phyloP scores from a whole-genome alignment of 1,284 basidiomycete genomes.

The Omphalotus olearius region DNA sequence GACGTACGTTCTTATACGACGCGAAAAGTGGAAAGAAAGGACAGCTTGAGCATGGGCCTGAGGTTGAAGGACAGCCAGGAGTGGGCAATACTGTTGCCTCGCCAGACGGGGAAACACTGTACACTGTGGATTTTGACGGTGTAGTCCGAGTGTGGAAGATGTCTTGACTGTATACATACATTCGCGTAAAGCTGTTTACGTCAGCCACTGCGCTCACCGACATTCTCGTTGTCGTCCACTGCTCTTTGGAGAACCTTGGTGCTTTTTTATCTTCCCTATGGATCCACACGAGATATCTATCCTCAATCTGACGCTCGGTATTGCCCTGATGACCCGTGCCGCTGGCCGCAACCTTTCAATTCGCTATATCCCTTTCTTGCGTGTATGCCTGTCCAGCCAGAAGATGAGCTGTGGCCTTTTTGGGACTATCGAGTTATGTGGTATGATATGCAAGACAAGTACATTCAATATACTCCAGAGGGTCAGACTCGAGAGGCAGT shows the following conservation, averaged over 20 bases:
- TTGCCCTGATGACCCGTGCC: constrained; percentile 1
- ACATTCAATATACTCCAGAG: background rate
- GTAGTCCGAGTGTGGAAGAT: constrained; percentile 2
- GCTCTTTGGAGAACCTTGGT: too few species aligned
- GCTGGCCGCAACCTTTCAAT: constrained; percentile 6
- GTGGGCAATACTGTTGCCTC: background rate
- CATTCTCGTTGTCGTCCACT: too few species aligned
- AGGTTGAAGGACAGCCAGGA: background rate
- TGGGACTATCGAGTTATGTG: background rate
- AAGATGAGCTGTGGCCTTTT: too few species aligned
- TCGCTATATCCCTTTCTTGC: background rate
- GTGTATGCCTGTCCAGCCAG: background rate
- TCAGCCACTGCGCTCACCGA: too few species aligned
- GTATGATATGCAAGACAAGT: background rate
- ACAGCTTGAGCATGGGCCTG: background rate
- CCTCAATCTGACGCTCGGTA: background rate
- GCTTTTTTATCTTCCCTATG: too few species aligned
- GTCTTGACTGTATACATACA: background rate
- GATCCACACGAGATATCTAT: constrained; percentile 6
- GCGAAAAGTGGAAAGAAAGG: background rate
- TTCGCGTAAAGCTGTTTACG: background rate
- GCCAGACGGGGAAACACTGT: background rate
- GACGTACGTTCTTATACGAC: background rate
- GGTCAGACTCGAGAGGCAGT: background rate
- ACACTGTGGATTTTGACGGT: constrained; percentile 5